These are phyloP conservation scores for Pterulicium gracile DNA, from an alignment of 1,284 basidiomycete species.

Conservation along the genomic window DNA sequence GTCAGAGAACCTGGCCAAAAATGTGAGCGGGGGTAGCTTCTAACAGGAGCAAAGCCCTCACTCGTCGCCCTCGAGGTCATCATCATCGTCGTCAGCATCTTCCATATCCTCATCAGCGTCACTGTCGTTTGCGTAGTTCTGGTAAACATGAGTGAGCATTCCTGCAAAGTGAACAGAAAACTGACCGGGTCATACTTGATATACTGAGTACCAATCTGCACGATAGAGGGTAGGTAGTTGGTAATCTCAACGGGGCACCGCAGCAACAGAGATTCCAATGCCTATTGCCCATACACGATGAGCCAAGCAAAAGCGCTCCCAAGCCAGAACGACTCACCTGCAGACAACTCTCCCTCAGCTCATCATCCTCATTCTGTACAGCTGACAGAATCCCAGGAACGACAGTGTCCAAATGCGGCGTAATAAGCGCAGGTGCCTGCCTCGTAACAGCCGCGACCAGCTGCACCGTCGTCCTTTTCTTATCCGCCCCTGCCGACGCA, in stretches of 20 bases:
- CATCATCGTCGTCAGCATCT: conserved; percentile 64
- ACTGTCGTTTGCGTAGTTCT: conserved; percentile 85
- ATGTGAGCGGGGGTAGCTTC: conserved; percentile 4
- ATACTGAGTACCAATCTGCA: conserved; percentile 60
- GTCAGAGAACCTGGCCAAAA: conserved; percentile 70
- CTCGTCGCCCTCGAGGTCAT: conserved; percentile 76
- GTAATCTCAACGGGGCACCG: conserved; percentile 78
- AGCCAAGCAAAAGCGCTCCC: too few species aligned
- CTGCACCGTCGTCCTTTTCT: conserved; percentile 69
- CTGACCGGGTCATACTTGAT: conserved; percentile 92
- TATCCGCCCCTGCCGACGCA: conserved; percentile 41
- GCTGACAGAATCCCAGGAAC: conserved; percentile 63
- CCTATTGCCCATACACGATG: conserved; percentile 41
- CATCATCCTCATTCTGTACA: conserved; percentile 65
- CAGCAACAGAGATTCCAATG: conserved; percentile 76
- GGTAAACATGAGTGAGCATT: not conserved
- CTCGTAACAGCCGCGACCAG: conserved; percentile 73
- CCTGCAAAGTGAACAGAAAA: conserved; percentile 9
- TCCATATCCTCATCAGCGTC: conserved; percentile 79
- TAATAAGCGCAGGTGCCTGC: conserved; percentile 57
- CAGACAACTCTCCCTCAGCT: conserved; percentile 66
- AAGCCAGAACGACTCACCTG: conserved; percentile 36
- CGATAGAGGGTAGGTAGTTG: conserved; percentile 58
- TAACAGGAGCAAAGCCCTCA: conserved; percentile 18
- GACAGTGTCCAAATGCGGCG: conserved; percentile 44